Evolutionary conservation across 306 rosid genomes (phyloP), one percentile per base, ranked within the genome.

Genomic region (Begonia masoniana): DNA sequence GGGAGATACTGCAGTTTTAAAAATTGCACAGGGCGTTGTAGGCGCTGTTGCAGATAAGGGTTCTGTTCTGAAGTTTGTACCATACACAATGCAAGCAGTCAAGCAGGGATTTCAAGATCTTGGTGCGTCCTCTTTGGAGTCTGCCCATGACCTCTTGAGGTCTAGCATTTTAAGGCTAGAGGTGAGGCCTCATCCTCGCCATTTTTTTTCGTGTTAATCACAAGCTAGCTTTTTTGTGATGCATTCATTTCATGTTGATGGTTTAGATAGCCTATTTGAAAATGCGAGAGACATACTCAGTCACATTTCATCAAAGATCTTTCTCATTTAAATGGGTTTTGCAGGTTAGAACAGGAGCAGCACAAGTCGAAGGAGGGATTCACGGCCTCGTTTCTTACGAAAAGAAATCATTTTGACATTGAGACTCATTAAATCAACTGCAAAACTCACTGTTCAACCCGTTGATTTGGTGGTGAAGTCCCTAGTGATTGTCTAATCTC

Each of bases 81-180:
- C 99, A 36, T 91, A 91, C 80, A 75, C 96, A 54, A 62, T 81
- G 80, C 99, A 91, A 91, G 99, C 96, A 12, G 94, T 91, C 24
- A 86, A 69, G 71, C 96, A 91, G 75, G 99, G 94, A 66, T 86
- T 91, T 76, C 99, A 91, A 67, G 99, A 91, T 72, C 88, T 91
- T 11, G 99, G 99, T 24, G 99, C 96, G 52, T 58, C 71, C 41
- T 86, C 96, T 63, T 60, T 91, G 58, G 74, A 79, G 71, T 76
- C 96, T 43, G 93, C 96, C 58, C 99, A 86, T 52, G 84, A 91
- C 65, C 96, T 91, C 69, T 72, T 91, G 60, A 70, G 84, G 69
- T 71, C 77, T 35, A 73, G 71, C 57, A 74, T 67, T 54, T 62
- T 86, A 49, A 83, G 99, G 82, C 81, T 91, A 47, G 99, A 86